These are phyloP conservation scores for Sporothrix curviconia DNA, from an alignment of 2,329 filamentous ascomycete genomes.

Conservation along the genomic window DNA sequence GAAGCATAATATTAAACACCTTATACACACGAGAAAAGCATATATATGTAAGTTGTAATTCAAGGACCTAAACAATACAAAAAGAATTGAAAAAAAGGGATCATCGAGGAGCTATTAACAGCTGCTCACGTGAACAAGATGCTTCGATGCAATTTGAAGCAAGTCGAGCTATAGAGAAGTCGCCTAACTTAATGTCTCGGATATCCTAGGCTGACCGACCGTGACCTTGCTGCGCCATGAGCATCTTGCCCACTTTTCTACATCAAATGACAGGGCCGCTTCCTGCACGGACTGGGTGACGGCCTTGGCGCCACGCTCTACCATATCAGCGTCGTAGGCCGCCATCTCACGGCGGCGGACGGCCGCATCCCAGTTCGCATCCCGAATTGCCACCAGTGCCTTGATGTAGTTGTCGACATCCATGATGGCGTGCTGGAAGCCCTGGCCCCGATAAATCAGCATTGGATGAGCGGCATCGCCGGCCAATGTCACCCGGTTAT, in stretches of 20 bases:
- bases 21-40: no score
- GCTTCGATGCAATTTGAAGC: no score
- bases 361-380: conserved; percentile 12
- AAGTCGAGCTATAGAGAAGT: no score
- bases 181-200: no score
- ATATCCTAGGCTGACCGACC: conserved; percentile 19
- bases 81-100: no score
- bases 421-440: conserved; percentile 37
- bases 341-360: conserved; percentile 21
- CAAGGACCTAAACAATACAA: no score
- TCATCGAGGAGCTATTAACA: no score
- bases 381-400: conserved; percentile 24
- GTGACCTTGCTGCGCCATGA: conserved; percentile 28
- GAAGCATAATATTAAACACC: no score
- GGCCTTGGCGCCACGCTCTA: conserved; percentile 29
- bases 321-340: conserved; percentile 29
- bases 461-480: conserved; percentile 40
- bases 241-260: conserved; percentile 27
- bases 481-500: conserved; percentile 31
- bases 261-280: conserved; percentile 27
- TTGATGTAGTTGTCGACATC: conserved; percentile 34
- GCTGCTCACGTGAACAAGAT: no score
- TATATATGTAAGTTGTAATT: no score
- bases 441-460: conserved; percentile 40
- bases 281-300: conserved; percentile 30